Conservation (phyloP, 352 stramenopile species). For the Globisporangium acanthophoron region DNA sequence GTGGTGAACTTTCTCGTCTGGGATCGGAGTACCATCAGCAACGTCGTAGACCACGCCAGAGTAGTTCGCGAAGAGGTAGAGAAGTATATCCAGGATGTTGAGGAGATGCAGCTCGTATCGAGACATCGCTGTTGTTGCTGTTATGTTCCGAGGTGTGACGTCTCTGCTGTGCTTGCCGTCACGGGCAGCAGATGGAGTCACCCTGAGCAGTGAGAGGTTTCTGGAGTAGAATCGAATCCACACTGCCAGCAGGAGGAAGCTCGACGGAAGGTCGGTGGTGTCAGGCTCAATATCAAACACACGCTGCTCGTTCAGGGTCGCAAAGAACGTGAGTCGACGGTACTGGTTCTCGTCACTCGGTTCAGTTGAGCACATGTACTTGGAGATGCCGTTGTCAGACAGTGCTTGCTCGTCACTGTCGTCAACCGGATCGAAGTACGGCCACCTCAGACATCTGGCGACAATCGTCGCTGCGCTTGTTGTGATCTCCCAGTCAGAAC, state of each 20-base stretch:
- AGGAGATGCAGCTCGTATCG: constrained; percentile 4
- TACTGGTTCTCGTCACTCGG: constrained; percentile 2
- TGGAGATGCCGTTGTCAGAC: not conserved
- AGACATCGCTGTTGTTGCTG: not conserved
- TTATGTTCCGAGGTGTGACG: not conserved
- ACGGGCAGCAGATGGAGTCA: not conserved
- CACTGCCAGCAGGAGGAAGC: constrained; percentile 19
- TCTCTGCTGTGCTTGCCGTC: not conserved
- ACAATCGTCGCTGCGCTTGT: constrained; percentile 1
- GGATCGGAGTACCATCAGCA: not conserved
- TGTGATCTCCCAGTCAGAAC: constrained; percentile 9
- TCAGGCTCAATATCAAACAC: constrained; percentile 4
- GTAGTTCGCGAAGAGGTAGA: constrained; percentile 16
- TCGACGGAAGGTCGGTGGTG: constrained; percentile 11
- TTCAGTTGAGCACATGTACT: constrained; percentile 1
- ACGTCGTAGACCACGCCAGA: constrained; percentile 10
- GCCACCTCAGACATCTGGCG: not conserved
- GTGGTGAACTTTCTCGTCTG: constrained; percentile 7
- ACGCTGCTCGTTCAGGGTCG: constrained; percentile 6
- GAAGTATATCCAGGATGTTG: constrained; percentile 10
- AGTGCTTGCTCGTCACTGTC: not conserved
- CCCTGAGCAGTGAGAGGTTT: constrained; percentile 13
- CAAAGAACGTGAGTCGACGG: constrained; percentile 12
- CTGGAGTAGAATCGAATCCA: constrained; percentile 29
- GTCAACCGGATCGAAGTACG: not conserved